Percentiles rank a stretch among this genome's conserved stretches.
These are phyloP conservation scores for Kokia cookei DNA, from an alignment of 441 rosid genomes.

Conservation along the genomic window DNA sequence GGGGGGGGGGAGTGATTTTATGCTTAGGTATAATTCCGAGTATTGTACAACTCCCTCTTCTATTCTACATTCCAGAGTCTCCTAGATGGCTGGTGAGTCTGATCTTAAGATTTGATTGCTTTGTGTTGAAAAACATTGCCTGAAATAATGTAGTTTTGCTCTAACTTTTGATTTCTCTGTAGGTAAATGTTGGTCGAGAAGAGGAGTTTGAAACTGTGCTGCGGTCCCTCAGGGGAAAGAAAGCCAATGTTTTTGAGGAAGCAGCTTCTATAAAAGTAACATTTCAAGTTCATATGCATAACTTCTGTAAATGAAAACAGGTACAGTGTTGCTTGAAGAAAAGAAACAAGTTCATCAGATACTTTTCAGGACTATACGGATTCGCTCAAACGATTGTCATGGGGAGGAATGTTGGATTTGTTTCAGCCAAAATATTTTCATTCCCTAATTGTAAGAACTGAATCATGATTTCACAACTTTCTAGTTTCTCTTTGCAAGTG, in stretches of 20 bases:
- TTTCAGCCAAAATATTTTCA: conserved; percentile 37
- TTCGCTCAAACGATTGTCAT: conserved; percentile 19
- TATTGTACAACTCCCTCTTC: conserved; percentile 33
- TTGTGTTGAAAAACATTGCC: background rate
- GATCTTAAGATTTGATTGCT: background rate
- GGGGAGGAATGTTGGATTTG: conserved; percentile 27
- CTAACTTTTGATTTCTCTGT: background rate
- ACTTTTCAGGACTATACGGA: conserved; percentile 19
- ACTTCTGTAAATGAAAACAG: background rate
- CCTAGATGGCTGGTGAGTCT: conserved; percentile 70
- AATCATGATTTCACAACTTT: background rate
- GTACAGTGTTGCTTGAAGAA: background rate
- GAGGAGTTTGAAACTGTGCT: conserved; percentile 47
- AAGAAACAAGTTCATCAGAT: background rate
- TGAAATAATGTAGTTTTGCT: background rate
- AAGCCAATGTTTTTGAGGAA: conserved; percentile 45
- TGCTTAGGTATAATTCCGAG: conserved; percentile 39
- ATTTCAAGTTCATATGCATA: background rate
- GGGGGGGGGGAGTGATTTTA: background rate
- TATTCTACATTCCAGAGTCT: conserved; percentile 57
- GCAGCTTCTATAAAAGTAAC: conserved; percentile 49
- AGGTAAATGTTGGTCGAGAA: conserved; percentile 44
- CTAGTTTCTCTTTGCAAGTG: background rate
- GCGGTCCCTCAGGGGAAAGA: conserved; percentile 43
- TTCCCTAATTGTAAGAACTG: conserved; percentile 28